Evolutionary conservation across 2,329 filamentous ascomycete species (phyloP).

Genomic region (Periconia sp.): DNA sequence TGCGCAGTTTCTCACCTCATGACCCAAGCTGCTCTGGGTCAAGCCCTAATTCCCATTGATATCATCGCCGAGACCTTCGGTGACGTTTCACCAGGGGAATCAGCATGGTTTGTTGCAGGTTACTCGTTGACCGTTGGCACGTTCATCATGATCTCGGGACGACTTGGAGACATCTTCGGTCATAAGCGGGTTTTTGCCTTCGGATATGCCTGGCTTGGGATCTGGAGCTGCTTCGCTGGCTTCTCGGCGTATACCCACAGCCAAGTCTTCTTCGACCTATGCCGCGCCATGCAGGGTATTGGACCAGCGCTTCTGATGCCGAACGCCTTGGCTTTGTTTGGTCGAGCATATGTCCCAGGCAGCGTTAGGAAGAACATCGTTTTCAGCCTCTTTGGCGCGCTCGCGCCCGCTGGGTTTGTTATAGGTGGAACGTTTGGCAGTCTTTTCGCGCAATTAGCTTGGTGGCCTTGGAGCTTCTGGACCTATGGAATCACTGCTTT

Average conservation of each 20-base stretch:
- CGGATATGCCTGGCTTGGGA: constrained; percentile 48
- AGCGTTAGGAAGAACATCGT: constrained; percentile 46
- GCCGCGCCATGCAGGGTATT: constrained; percentile 49
- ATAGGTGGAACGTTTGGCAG: constrained; percentile 40
- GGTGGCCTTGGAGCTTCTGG: constrained; percentile 42
- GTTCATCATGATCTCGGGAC: constrained; percentile 53
- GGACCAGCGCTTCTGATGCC: constrained; percentile 45
- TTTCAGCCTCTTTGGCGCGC: constrained; percentile 46
- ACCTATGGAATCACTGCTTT: constrained; percentile 22
- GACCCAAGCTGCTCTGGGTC: constrained; percentile 36
- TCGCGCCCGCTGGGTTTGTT: constrained; percentile 44
- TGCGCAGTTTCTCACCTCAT: constrained; percentile 36
- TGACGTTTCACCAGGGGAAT: constrained; percentile 48
- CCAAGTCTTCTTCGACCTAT: constrained; percentile 41
- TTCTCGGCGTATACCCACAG: constrained; percentile 42
- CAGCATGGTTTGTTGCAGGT: constrained; percentile 52
- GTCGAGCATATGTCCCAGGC: constrained; percentile 39
- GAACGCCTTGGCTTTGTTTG: constrained; percentile 47
- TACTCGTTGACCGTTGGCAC: constrained; percentile 53
- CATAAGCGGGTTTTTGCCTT: constrained; percentile 51
- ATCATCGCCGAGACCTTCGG: constrained; percentile 54
- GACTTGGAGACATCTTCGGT: constrained; percentile 53
- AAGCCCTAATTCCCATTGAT: constrained; percentile 49
- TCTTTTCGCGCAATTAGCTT: constrained; percentile 40
- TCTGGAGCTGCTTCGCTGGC: constrained; percentile 50